Base-by-base conservation (phyloP, 177 flowering plant genomes). In the Vitis hybrid region DNA sequence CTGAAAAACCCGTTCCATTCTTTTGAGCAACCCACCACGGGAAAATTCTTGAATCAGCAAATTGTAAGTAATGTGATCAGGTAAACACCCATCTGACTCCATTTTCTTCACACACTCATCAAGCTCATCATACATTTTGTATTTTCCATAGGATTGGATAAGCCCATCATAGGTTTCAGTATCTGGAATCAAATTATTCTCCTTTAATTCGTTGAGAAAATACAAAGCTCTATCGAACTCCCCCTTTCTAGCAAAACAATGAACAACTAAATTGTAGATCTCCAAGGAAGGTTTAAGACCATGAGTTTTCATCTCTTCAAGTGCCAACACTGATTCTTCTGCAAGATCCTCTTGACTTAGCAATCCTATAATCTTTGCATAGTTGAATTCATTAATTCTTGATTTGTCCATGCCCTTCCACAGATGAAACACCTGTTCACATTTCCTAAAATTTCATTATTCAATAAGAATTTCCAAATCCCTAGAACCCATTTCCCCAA, bases 61-160 rank as follows among this genome's bases (percentile, higher is more conserved):
- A 69, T 89, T 86, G 65, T 82, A 89, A 59, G 89, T 89, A 56
- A 73, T 11, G 11, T 72, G 71, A 56, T 89, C 85, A 65, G 83
- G 86, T 8, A 58, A 63, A 76, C 86, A 83, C 2, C 88, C 86
- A 35, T 76, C 72, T 1, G 71, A 59, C 62, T 86, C 81, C 93
- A 89, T 89, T 64, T 70, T 81, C 77, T 82, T 83, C 78, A 85
- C 15, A 58, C 87, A 86, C 55, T 65, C 56, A 56, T 77, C 76
- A 70, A 89, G 86, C 76, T 87, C 91, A 80, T 86, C 88, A 75
- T 84, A 89, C 91, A 83, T 83, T 70, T 63, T 70, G 60, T 60
- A 76, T 30, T 79, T 79, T 32, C 84, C 93, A 74, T 85, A 87
- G 65, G 86, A 84, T 81, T 81, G 73, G 73, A 87, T 85, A 32